Evolutionary conservation across 2,329 filamentous ascomycete species (phyloP), one percentile per base, ranked within the genome.

Genomic region (Bipolaris cookei): DNA sequence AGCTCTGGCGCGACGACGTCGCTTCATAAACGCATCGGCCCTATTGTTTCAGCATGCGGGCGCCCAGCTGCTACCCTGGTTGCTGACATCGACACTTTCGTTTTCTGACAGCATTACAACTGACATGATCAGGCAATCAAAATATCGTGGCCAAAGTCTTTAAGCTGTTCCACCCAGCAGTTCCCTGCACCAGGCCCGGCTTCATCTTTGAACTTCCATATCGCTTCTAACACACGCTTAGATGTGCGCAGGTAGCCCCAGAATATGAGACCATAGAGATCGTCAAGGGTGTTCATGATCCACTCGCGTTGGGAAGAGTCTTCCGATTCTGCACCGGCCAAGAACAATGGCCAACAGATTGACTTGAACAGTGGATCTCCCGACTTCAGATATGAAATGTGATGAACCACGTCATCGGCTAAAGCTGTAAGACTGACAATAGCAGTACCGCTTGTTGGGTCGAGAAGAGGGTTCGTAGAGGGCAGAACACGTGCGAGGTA

Each of bases 311-410:
- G 80, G 34, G 76, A 72, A 0, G 74, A 70, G 51, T 83, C 78
- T 39, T 78, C 78, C 3, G 82, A 81, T 64, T 86, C 84, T 0
- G 84, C 84, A 1, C 84, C 84, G 2, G 82, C 83, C 28, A 87
- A 79, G 61, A 86, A 86, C 0, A 83, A 77, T 1, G 84, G 83
- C 84, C 84, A 87, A n/a, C 82, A 82, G 2, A 83, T 85, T 6
- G 82, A 84, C 67, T 86, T 86, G 76, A 85, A 86, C 39, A 85
- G 78, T 6, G 80, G 78, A 63, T 84, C 82, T 2, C 76, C 70
- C 18, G 79, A 77, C 25, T 76, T 76, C 34, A 87, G 78, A 51
- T 77, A 74, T 5, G 79, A 80, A 21, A 86, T 75, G 56, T 85
- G 80, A n/a, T 73, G 64, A 1, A 86, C 73, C 35, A 84, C 82